Base-by-base conservation (phyloP, 805 yeast genomes). In the Wickerhamiella hasegawae region DNA sequence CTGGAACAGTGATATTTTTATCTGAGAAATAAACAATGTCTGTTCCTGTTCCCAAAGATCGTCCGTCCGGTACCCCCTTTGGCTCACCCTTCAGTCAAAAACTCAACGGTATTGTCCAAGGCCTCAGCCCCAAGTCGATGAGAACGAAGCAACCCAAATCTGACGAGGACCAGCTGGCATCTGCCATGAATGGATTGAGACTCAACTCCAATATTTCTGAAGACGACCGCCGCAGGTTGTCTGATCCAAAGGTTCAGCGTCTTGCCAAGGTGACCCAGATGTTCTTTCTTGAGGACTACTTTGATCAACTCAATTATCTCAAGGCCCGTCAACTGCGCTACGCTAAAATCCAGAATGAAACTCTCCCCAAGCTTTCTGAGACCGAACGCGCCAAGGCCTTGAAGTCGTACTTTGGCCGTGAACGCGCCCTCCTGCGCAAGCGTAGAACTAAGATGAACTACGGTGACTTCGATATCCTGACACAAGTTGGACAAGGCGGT, bases 401-500 rank as follows among this genome's bases (percentile, higher is more conserved):
- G 92, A 69, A 68, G 43, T 71, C 74, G 35, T 90, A 90, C 52
- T 62, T 73, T 14, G 82, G 87, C 10, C 69, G 87, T 37, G 99
- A 90, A 57, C 66, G 92, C 31, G 82, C 82, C 6, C 68, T 73
- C 33, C 63, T 90, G 48, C 71, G 99, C 46, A 83, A 83, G 54
- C 71, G 96, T 52, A 71, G 99, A 53, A 66, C 83, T 40, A 82
- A 83, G 57, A 94, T 96, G 24, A 81, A 78, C 54, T 90, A 85
- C 53, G 85, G 85, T 47, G 98, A 90, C 57, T 90, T 90, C 54
- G 92, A 84, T 53, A 81, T 87, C 65, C 77, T 90, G 45, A 90
- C 99, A 1, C 98, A 90, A 61, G 96, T 90, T 22, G 99, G 99
- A 11, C 98, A 90, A 62, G 99, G 99, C 52, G 99, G 99, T 3